A percentile compares a stretch with the other conserved stretches of the same genome.
These are phyloP conservation scores for Mycocalia duriaeana DNA, from an alignment of 1,284 basidiomycete species.

Conservation along the genomic window DNA sequence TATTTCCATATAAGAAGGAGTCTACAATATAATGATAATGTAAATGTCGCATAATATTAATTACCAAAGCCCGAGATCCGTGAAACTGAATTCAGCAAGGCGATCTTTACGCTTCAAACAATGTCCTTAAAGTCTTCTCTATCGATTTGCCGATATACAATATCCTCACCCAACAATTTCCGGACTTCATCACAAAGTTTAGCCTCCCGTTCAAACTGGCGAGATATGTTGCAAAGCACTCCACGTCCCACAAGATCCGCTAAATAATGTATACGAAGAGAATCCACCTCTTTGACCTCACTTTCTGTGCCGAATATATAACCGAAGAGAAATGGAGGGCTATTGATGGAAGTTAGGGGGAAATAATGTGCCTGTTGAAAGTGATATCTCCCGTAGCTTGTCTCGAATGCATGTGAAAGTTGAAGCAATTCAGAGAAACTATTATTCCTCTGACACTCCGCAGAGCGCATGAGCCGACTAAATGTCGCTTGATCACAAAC, in stretches of 20 bases:
- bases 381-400: slow-evolving; percentile 1
- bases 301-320: slow-evolving; percentile 1
- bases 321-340: background rate
- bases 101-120: slow-evolving; percentile 1
- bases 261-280: background rate
- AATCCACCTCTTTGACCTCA: too few relatives aligned
- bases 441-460: background rate
- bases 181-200: background rate
- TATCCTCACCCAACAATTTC: slow-evolving; percentile 1
- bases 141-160: background rate
- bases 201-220: slow-evolving; percentile 1
- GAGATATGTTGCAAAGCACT: background rate
- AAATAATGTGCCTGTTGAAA: slow-evolving; percentile 1
- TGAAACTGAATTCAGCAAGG: too few relatives aligned
- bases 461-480: background rate
- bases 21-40: too few relatives aligned
- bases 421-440: background rate
- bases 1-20: too few relatives aligned
- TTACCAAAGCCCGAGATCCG: too few relatives aligned
- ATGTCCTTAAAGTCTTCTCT: slow-evolving; percentile 1
- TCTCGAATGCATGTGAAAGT: background rate
- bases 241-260: background rate
- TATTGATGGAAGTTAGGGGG: background rate
- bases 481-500: slow-evolving; percentile 6
- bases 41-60: too few relatives aligned